Percentiles rank a stretch among this genome's conserved stretches.
phyloP scores from a whole-genome alignment of 805 yeast genomes.

The Zygoascus biomembranicola region DNA sequence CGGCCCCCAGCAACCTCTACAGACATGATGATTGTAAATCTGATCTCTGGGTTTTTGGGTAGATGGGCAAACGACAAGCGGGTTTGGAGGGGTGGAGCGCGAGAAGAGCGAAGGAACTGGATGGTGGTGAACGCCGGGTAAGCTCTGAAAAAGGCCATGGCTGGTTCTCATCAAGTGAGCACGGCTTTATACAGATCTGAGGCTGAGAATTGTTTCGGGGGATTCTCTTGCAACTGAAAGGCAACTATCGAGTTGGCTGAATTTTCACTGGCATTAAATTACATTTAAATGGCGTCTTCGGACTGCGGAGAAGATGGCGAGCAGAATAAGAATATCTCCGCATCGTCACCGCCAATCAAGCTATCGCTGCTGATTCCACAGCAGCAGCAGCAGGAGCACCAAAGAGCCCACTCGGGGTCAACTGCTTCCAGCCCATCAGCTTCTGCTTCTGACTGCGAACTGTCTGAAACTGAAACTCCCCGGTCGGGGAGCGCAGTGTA shows the following conservation, averaged over 20 bases:
- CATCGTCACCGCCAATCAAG: background rate
- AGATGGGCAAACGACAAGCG: background rate
- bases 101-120: too few species aligned
- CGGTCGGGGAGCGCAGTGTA: background rate
- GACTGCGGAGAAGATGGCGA: background rate
- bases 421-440: background rate
- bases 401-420: background rate
- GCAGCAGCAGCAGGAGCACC: background rate
- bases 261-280: too few species aligned
- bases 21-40: background rate
- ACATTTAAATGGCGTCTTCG: too few species aligned
- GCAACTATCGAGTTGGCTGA: too few species aligned
- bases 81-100: too few species aligned
- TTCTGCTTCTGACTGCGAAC: background rate
- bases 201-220: too few species aligned
- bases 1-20: background rate
- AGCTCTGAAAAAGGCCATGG: too few species aligned
- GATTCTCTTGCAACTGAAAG: too few species aligned
- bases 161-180: too few species aligned
- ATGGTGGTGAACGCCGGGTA: too few species aligned
- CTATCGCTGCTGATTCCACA: background rate
- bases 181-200: too few species aligned
- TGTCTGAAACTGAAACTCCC: background rate
- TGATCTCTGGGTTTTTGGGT: background rate
- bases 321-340: background rate